These are phyloP conservation scores for Ehretia macrophylla DNA, from an alignment of 257 asterid species.

Conservation along the genomic window DNA sequence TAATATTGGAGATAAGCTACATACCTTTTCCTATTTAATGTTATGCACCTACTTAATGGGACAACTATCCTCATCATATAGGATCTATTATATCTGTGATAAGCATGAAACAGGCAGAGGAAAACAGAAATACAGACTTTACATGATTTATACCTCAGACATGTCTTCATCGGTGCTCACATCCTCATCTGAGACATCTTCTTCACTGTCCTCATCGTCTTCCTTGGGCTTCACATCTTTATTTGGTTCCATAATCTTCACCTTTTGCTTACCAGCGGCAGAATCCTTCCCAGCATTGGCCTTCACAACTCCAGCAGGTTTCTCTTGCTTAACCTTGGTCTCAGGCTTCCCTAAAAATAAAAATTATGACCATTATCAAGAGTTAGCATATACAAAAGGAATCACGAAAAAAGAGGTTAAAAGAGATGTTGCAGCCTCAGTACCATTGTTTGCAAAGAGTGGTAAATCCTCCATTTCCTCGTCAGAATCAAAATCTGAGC, in stretches of 20 bases:
- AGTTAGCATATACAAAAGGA: not conserved
- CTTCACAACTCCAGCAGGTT: constrained; percentile 43
- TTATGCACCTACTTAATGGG: too few species aligned
- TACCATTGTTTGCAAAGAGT: constrained; percentile 48
- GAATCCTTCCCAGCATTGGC: constrained; percentile 34
- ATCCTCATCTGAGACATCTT: constrained; percentile 41
- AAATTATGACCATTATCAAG: not conserved
- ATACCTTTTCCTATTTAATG: too few species aligned
- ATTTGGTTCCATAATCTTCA: constrained; percentile 53
- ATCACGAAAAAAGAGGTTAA: not conserved
- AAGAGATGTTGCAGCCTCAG: not conserved
- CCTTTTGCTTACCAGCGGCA: constrained; percentile 56
- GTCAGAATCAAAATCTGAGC: constrained; percentile 48
- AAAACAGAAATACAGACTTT: not conserved
- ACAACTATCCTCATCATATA: too few species aligned
- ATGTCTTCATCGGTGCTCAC: constrained; percentile 25
- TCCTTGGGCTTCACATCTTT: constrained; percentile 20
- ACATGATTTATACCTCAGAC: constrained; percentile 16
- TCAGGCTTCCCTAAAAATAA: constrained; percentile 38
- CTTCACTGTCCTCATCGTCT: constrained; percentile 33
- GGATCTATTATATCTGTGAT: too few species aligned
- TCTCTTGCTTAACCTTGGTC: constrained; percentile 35
- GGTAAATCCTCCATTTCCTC: constrained; percentile 36
- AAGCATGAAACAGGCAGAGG: not conserved
- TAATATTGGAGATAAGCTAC: too few species aligned